Base-by-base conservation (phyloP, 805 yeast species). In the Saturnispora dispora region DNA sequence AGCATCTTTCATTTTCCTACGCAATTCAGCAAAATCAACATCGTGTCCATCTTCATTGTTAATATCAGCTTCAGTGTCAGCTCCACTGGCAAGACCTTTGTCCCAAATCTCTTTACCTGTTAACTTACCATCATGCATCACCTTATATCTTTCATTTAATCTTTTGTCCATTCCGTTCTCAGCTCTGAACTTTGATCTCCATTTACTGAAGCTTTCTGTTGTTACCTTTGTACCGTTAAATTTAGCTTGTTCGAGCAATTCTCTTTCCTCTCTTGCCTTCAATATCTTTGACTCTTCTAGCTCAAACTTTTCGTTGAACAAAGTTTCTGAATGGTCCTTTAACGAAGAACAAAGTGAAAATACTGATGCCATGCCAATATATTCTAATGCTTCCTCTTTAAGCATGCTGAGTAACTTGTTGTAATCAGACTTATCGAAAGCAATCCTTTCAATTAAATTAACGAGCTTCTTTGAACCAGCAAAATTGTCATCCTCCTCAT, bases 211-310 rank as follows among this genome's bases (percentile, higher is more conserved):
- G n/a, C 83, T 73, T 58, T 86, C 95, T 15, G 66, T 69, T 1
- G 97, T 91, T 5, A 91, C 96, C 50, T 85, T 79, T 1, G 98
- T 93, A 35, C 99, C 99, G 40, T 75, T 73, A 68, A 91, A 91
- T 67, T 93, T 93, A 65, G 83, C 83, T 64, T 88, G 95, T 63
- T 89, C 96, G 65, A 83, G 83, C 59, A 73, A 75, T 64, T 93
- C 98, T 56, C 79, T 80, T 22, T 74, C 81, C 48, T 74, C 70
- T 18, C 85, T 68, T 55, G 75, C 77, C 47, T 74, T 71, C 55
- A 87, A 88, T 57, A 82, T 76, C 55, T 68, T 67, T 51, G 74
- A 73, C 60, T 87, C 90, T 36, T 70, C 73, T 5, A 57, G 60
- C 15, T 72, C 70, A 45, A 85, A 71, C 57, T 83, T 82, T n/a